Conservation (phyloP, 2,329 filamentous ascomycete species). For the Xylariaceae sp. region DNA sequence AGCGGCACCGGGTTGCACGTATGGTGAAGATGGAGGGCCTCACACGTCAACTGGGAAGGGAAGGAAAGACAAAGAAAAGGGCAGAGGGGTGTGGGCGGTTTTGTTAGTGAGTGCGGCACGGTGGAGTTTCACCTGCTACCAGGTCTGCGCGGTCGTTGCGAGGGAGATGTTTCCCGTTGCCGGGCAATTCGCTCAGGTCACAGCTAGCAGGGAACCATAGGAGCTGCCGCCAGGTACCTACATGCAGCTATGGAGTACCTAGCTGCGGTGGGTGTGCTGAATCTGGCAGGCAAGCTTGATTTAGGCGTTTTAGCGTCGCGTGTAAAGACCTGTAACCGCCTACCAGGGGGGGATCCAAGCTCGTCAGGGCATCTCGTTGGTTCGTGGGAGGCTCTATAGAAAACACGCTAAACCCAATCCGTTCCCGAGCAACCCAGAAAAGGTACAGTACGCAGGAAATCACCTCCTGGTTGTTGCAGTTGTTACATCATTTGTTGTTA, state of each 20-base stretch:
- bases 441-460: no score
- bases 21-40: constrained; percentile 16
- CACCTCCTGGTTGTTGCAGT: no score
- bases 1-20: constrained; percentile 21
- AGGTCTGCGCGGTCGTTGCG: constrained; percentile 18
- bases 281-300: constrained; percentile 16
- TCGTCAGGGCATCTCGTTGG: constrained; percentile 5
- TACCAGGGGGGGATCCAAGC: no score
- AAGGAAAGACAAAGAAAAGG: constrained; percentile 17
- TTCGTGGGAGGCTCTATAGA: neutral
- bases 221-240: constrained; percentile 3
- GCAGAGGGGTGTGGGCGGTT: constrained; percentile 27
- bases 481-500: no score
- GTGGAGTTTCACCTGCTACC: constrained; percentile 24
- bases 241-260: no score
- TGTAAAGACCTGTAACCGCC: constrained; percentile 12
- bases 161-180: constrained; percentile 27
- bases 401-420: no score
- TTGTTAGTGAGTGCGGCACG: constrained; percentile 22
- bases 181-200: constrained; percentile 23
- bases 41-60: constrained; percentile 22
- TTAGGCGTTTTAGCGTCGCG: constrained; percentile 12
- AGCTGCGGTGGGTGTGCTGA: constrained; percentile 5
- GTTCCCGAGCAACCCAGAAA: no score
- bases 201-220: constrained; percentile 7